Evolutionary conservation across 805 yeast species (phyloP).

Genomic region (Yarrowia yakushimensis): DNA sequence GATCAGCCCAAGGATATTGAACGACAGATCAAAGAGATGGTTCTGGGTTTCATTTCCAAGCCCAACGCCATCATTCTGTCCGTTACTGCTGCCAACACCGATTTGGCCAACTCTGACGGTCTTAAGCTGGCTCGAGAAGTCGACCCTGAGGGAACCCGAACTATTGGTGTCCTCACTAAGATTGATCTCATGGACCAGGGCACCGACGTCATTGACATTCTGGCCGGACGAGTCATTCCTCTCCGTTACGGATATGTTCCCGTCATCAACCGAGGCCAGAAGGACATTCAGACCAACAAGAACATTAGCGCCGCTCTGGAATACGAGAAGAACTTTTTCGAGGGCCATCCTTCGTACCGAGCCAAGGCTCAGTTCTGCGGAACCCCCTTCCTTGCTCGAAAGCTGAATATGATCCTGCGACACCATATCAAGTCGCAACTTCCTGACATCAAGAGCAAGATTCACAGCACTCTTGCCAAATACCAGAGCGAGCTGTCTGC

Average conservation of each 20-base stretch:
- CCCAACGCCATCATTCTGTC: constrained; percentile 95
- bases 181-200: constrained; percentile 98
- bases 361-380: constrained; percentile 95
- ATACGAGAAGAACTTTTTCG: constrained; percentile 80
- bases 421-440: constrained; percentile 84
- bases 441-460: constrained; percentile 91
- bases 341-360: constrained; percentile 80
- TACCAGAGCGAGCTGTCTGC: constrained; percentile 72
- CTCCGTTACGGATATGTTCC: constrained; percentile 95
- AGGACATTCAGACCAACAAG: constrained; percentile 83
- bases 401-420: constrained; percentile 80
- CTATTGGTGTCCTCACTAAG: constrained; percentile 95
- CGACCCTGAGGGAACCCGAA: constrained; percentile 91
- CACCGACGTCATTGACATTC: constrained; percentile 91
- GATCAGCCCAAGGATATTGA: constrained; percentile 98
- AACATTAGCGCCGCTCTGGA: constrained; percentile 82
- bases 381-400: constrained; percentile 92
- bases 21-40: constrained; percentile 86
- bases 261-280: constrained; percentile 95
- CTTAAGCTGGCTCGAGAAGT: constrained; percentile 94
- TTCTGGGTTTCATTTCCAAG: constrained; percentile 86
- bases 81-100: constrained; percentile 95
- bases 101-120: constrained; percentile 95
- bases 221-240: constrained; percentile 94
- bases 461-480: constrained; percentile 79